Conservation (phyloP, 2,329 filamentous ascomycete genomes). For the Trichoderma sp. region DNA sequence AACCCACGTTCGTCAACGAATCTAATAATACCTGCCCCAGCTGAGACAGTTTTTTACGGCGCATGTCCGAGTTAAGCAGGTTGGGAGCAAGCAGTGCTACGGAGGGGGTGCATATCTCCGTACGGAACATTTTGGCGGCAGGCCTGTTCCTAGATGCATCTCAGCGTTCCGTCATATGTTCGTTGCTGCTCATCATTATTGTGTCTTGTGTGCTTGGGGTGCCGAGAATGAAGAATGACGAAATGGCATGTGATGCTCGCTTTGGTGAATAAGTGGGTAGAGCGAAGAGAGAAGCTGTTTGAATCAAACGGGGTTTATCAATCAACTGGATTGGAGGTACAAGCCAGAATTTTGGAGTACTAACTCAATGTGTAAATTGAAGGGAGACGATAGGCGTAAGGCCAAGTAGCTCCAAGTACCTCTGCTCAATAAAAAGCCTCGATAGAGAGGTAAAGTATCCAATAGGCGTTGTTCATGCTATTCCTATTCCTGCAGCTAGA, state of each 20-base stretch:
- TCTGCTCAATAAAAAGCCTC: not conserved
- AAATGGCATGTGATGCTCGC: slow-evolving; percentile 24
- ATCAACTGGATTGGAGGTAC: not conserved
- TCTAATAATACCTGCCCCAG: not conserved
- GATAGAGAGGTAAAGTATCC: slow-evolving; percentile 12
- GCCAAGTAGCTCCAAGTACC: not conserved
- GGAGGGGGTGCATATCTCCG: not conserved
- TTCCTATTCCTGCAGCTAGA: not conserved
- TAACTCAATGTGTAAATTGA: not conserved
- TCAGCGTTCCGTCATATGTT: slow-evolving; percentile 14
- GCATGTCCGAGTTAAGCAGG: not conserved
- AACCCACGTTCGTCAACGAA: not conserved
- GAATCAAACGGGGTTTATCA: not conserved
- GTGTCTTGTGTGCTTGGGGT: not conserved
- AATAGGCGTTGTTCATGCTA: not conserved
- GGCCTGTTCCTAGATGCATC: slow-evolving; percentile 10
- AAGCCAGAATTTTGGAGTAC: not conserved
- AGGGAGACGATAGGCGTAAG: not conserved
- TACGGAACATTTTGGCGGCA: slow-evolving; percentile 6
- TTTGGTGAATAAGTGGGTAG: slow-evolving; percentile 6
- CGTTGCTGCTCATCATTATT: slow-evolving; percentile 1
- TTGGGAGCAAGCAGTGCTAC: not conserved
- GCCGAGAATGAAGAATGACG: not conserved
- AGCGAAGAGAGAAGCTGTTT: not conserved
- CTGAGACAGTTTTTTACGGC: not conserved